phyloP scores from a whole-genome alignment of 2,329 filamentous ascomycete genomes.

The Phaeosphaeria sp. region DNA sequence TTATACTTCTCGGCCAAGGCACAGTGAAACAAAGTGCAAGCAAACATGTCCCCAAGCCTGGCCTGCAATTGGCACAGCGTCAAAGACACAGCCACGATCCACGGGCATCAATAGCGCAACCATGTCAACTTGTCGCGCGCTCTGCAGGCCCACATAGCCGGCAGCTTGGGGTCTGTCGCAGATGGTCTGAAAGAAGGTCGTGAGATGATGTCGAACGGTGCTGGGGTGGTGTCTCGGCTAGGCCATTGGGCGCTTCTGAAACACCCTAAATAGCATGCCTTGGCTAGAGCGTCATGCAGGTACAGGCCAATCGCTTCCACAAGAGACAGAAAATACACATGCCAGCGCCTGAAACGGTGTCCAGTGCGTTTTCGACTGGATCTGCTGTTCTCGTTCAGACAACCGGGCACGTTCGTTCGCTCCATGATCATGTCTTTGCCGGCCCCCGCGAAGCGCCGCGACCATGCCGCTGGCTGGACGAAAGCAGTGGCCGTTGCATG shows the following conservation, averaged over 20 bases:
- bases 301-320: slow-evolving; percentile 20
- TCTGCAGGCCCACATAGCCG: slow-evolving; percentile 25
- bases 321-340: background rate
- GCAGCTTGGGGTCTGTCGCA: slow-evolving; percentile 17
- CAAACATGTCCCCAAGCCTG: slow-evolving; percentile 29
- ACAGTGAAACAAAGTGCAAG: slow-evolving; percentile 30
- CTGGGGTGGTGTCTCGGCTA: slow-evolving; percentile 24
- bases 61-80: slow-evolving; percentile 17
- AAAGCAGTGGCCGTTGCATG: background rate
- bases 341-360: background rate
- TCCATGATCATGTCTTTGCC: background rate
- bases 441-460: background rate
- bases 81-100: slow-evolving; percentile 37
- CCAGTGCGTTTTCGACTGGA: background rate
- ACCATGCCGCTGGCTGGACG: too few relatives aligned
- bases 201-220: slow-evolving; percentile 24
- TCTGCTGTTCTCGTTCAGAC: background rate
- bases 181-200: slow-evolving; percentile 15
- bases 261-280: slow-evolving; percentile 30
- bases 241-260: slow-evolving; percentile 34
- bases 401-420: background rate
- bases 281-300: slow-evolving; percentile 30
- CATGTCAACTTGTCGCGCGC: slow-evolving; percentile 42
- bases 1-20: slow-evolving; percentile 31
- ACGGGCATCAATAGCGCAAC: slow-evolving; percentile 13